Evolutionary conservation across 2,329 filamentous ascomycete species (phyloP).

Genomic region (Pezicula neosporulosa): DNA sequence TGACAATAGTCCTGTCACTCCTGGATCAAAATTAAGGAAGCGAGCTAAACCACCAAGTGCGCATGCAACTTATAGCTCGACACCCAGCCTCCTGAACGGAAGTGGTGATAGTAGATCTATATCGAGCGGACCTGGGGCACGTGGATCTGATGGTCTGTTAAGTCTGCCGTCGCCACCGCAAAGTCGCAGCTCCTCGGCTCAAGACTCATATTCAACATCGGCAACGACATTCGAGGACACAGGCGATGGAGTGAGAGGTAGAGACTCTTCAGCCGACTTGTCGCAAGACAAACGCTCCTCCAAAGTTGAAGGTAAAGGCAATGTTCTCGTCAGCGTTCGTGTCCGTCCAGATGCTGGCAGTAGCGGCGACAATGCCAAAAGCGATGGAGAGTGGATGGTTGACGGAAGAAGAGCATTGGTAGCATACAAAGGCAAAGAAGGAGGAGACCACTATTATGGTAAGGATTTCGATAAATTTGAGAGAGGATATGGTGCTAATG

Average conservation of each 20-base stretch:
- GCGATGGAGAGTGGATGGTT: slow-evolving; percentile 87
- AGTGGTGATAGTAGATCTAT: slow-evolving; percentile 75
- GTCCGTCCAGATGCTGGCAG: slow-evolving; percentile 77
- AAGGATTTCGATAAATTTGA: slow-evolving; percentile 27
- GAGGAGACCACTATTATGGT: slow-evolving; percentile 92
- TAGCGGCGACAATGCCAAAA: slow-evolving; percentile 53
- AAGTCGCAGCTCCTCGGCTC: slow-evolving; percentile 86
- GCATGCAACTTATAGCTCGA: slow-evolving; percentile 34
- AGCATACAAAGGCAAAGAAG: slow-evolving; percentile 82
- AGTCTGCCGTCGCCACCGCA: slow-evolving; percentile 80
- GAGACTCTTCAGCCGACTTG: slow-evolving; percentile 19
- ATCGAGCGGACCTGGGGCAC: slow-evolving; percentile 52
- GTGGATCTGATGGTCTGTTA: slow-evolving; percentile 71
- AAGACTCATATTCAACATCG: slow-evolving; percentile 88
- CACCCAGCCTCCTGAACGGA: slow-evolving; percentile 76
- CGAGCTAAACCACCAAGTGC: slow-evolving; percentile 24
- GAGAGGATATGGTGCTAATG: slow-evolving; percentile 14
- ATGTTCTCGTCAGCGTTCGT: slow-evolving; percentile 92
- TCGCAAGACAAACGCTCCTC: slow-evolving; percentile 38
- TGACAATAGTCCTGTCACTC: slow-evolving; percentile 17
- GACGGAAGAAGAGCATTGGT: slow-evolving; percentile 81
- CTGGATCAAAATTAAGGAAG: slow-evolving; percentile 20
- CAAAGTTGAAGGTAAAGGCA: slow-evolving; percentile 76
- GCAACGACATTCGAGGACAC: slow-evolving; percentile 85
- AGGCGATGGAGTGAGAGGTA: slow-evolving; percentile 47